phyloP scores from a whole-genome alignment of 768 basidiomycete species.

The Rhodosporidiobolus sp. region DNA sequence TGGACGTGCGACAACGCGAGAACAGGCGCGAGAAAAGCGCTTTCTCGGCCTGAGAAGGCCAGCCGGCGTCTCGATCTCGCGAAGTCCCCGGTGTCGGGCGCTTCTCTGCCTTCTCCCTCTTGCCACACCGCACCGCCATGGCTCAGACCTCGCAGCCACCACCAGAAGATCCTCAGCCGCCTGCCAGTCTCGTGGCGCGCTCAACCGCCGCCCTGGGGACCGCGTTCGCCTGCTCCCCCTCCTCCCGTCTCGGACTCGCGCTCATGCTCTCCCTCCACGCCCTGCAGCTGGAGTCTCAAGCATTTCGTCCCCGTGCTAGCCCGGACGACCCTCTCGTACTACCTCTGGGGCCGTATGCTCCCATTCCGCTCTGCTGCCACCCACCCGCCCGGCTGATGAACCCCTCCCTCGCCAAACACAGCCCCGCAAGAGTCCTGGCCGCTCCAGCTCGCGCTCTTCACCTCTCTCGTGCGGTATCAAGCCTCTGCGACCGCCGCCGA shows the following conservation, averaged over 20 bases:
- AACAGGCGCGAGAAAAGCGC: too few species aligned
- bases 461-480: conserved; percentile 68
- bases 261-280: not conserved
- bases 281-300: not conserved
- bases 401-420: not conserved
- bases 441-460: conserved; percentile 76
- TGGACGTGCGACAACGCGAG: too few species aligned
- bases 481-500: conserved; percentile 67
- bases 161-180: not conserved
- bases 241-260: too few species aligned
- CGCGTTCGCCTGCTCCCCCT: not conserved
- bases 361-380: not conserved
- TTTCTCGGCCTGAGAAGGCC: too few species aligned
- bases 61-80: too few species aligned
- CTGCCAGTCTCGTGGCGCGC: not conserved
- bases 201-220: not conserved
- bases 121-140: too few species aligned
- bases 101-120: too few species aligned
- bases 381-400: too few species aligned
- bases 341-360: conserved; percentile 1
- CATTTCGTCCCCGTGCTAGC: not conserved
- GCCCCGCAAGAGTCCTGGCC: conserved; percentile 69
- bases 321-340: not conserved
- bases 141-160: not conserved
- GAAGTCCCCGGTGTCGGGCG: too few species aligned